Evolutionary conservation across 2,329 filamentous ascomycete genomes (phyloP), one percentile per base, ranked within the genome.

Genomic region (Ciborinia camelliae): DNA sequence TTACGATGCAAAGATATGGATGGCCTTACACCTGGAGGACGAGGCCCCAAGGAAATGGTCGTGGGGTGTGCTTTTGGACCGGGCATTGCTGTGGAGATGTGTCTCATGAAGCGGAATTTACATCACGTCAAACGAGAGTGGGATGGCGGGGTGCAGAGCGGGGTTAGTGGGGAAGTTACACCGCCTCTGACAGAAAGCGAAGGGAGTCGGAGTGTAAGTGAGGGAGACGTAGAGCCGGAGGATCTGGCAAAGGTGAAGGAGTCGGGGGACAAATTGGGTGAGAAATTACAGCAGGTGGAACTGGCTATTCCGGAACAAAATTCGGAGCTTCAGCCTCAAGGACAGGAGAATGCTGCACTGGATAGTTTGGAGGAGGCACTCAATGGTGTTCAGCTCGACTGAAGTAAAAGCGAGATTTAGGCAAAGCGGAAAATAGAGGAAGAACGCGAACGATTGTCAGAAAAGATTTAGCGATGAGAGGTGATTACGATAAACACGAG

Each of bases 21-120:
- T 65, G 78, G 77, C 4, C 59, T 83, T 9, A 82, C 84, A 0
- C 83, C 84, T 0, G 80, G 74, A 1, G 82, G 81, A 2, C 77
- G 77, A 75, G 76, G 61, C 70, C 55, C 55, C 0, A 80, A 81
- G 43, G 85, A 89, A 54, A 83, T 86, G 65, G 81, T 91, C 6
- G 81, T 90, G 1, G 87, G 84, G 1, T 88, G 86, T 68, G 88
- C 87, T 2, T 91, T 91, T 72, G 88, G 88, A 0, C 88, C 88
- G 0, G 88, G 88, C 0, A 86, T 91, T 68, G 75, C 84, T 6
- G 81, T 90, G 37, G 88, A 90, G 77, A 88, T 88, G 83, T 87
- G 85, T 73, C 80, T 90, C 76, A 74, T 90, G 70, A 86, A 81
- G 68, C 65, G 74, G 45, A 76, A 76, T 67, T 20, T 76, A 41